Base-by-base conservation (phyloP, 257 asterid genomes). In the Prunella vulgaris region DNA sequence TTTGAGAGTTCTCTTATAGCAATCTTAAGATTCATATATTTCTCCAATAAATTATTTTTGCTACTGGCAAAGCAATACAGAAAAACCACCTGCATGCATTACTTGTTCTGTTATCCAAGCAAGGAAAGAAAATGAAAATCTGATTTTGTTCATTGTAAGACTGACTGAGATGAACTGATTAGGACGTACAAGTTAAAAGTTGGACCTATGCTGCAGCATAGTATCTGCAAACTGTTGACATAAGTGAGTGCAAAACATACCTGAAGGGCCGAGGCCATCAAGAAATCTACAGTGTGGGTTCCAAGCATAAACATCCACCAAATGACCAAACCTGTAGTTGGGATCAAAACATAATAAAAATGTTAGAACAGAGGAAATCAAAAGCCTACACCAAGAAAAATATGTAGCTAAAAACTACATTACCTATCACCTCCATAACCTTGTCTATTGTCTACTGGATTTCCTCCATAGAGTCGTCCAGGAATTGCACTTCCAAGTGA, bases 401-500 rank as follows among this genome's bases (percentile, higher is more conserved):
- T 18, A n/a, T 13, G 12, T 46, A 37, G 53, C 59, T 57, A 32
- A 20, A 33, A 56, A 40, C 57, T 66, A 66, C 21, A 21, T 73
- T 72, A 87, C 93, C 92, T 86, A 70, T 82, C 90, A 35, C 85
- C 88, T 56, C 87, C 90, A 77, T 84, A 72, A 66, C 87, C 88
- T 61, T 81, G 79, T 48, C 76, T 64, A 53, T 83, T 84, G 60
- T 84, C 89, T 15, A 83, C 60, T 30, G 78, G 81, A 79, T 81
- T 87, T 27, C 82, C 76, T 4, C 90, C 93, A 69, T 84, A 87
- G 2, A 87, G 88, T 65, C 93, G 74, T 74, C 93, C 93, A 14
- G 93, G 93, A 64, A 87, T 83, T 25, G 93, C 86, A 73, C 40
- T 80, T 68, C 90, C 90, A 15, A 81, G 69, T 9, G 90, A 84